These are phyloP conservation scores for Chaetomium sp. DNA, from an alignment of 2,329 filamentous ascomycete genomes.

Conservation along the genomic window DNA sequence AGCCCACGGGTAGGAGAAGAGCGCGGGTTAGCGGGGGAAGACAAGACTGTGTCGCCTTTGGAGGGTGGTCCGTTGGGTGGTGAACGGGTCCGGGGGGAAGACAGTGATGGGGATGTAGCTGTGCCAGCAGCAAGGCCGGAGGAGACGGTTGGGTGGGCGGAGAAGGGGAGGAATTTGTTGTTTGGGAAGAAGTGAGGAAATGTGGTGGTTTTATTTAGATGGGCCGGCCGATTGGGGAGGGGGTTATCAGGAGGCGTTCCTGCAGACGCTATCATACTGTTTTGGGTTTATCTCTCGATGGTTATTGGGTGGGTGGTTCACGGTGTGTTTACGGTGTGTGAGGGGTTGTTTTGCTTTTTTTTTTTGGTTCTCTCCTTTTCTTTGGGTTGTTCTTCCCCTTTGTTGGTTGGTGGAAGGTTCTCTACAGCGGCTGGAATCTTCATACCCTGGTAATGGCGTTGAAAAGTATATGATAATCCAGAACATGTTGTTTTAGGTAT, in stretches of 20 bases:
- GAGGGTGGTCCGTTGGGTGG: neutral
- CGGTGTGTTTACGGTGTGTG: neutral
- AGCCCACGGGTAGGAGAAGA: neutral
- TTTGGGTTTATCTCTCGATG: neutral
- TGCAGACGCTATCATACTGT: neutral
- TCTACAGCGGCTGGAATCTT: neutral
- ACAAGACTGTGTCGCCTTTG: conserved; percentile 29
- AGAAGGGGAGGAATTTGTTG: conserved; percentile 24
- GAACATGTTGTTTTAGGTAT: neutral
- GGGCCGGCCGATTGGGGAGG: no score
- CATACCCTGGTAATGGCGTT: conserved; percentile 11
- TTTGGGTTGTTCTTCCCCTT: neutral
- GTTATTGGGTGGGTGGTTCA: neutral
- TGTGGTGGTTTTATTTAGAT: no score
- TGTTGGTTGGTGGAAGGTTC: neutral
- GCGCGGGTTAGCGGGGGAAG: neutral
- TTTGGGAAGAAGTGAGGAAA: conserved; percentile 22
- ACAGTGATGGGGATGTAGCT: neutral
- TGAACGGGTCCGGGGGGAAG: neutral
- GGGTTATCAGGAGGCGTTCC: no score
- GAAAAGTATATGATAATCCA: neutral
- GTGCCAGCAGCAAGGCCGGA: conserved; percentile 8
- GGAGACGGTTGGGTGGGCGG: conserved; percentile 17
- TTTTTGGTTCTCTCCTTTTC: neutral
- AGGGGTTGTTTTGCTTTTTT: neutral